A percentile compares a stretch with the other conserved stretches of the same genome.
Conservation (phyloP, 2,329 filamentous ascomycete species). For the Eutypa lata region DNA sequence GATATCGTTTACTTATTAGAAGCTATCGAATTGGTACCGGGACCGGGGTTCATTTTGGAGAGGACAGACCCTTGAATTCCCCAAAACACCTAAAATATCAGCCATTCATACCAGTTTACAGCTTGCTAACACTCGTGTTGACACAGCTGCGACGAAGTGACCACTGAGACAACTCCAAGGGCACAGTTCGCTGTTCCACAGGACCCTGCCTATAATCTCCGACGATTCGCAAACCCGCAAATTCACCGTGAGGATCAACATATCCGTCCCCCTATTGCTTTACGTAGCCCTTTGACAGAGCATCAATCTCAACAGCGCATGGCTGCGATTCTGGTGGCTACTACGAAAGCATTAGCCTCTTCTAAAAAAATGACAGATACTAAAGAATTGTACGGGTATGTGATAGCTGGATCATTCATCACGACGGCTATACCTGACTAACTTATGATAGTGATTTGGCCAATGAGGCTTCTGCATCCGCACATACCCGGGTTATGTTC, state of each 20-base stretch:
- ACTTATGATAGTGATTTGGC: neutral
- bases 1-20: no score
- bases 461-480: neutral
- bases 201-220: conserved; percentile 23
- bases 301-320: conserved; percentile 24
- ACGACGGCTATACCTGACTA: no score
- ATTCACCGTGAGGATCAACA: conserved; percentile 21
- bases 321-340: conserved; percentile 18
- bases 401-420: no score
- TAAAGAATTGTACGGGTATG: neutral
- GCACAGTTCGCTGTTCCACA: conserved; percentile 20
- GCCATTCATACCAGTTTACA: neutral
- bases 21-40: no score
- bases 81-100: no score
- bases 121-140: neutral
- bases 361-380: conserved; percentile 7
- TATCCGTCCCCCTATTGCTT: conserved; percentile 16
- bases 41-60: no score
- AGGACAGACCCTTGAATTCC: no score
- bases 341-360: conserved; percentile 2
- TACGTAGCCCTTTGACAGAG: conserved; percentile 22
- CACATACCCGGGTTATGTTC: neutral
- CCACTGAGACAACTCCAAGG: conserved; percentile 9
- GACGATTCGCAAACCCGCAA: conserved; percentile 23
- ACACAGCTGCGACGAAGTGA: conserved; percentile 13